phyloP scores from a whole-genome alignment of 257 asterid genomes.

The Anisodus acutangulus region DNA sequence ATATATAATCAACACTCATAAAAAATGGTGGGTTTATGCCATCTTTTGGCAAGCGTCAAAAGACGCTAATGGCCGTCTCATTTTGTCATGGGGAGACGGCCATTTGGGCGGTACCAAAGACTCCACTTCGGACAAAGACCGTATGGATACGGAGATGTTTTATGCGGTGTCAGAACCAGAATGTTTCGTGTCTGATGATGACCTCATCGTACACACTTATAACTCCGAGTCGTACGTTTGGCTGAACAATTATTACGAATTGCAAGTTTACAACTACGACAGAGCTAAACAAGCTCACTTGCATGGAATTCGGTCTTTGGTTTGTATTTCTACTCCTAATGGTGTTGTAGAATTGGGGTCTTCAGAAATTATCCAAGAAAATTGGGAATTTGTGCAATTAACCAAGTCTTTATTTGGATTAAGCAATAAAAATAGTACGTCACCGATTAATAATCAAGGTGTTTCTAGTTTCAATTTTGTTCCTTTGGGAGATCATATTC shows the following conservation, averaged over 20 bases:
- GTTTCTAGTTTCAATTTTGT: not conserved
- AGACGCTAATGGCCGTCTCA: slow-evolving; percentile 28
- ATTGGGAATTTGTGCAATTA: slow-evolving; percentile 36
- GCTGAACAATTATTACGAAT: slow-evolving; percentile 39
- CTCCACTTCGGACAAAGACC: not conserved
- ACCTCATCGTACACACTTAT: not conserved
- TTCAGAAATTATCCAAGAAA: slow-evolving; percentile 33
- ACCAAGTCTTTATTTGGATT: slow-evolving; percentile 15
- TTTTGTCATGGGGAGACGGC: slow-evolving; percentile 50
- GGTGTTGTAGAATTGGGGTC: slow-evolving; percentile 56
- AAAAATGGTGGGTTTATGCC: slow-evolving; percentile 48
- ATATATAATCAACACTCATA: slow-evolving; percentile 37
- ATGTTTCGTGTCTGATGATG: slow-evolving; percentile 24
- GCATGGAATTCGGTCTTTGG: slow-evolving; percentile 44
- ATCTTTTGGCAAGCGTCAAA: slow-evolving; percentile 48
- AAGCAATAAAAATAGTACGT: not conserved
- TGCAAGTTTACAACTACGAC: slow-evolving; percentile 31
- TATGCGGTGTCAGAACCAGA: slow-evolving; percentile 38
- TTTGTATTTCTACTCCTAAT: slow-evolving; percentile 37
- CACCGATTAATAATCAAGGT: not conserved
- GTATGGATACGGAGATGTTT: slow-evolving; percentile 40
- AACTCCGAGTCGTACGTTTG: slow-evolving; percentile 31
- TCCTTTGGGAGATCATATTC: not conserved
- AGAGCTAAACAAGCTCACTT: slow-evolving; percentile 55
- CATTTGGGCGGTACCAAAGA: slow-evolving; percentile 35